phyloP scores from a whole-genome alignment of 805 yeast species.

The Yarrowia deformans region DNA sequence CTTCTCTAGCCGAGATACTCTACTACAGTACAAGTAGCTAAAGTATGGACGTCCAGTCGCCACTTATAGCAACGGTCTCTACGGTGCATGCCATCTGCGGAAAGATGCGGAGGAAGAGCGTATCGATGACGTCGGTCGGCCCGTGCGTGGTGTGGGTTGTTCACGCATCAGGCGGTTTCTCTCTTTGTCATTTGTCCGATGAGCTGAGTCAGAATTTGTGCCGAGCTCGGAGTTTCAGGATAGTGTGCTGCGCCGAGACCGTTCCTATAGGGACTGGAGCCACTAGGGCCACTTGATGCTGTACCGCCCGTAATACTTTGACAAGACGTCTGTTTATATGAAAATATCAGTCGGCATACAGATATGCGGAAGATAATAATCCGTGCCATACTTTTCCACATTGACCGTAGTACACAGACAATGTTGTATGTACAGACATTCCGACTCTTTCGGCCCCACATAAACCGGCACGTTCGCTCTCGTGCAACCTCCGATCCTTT shows the following conservation, averaged over 20 bases:
- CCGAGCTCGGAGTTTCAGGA: too few relatives aligned
- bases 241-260: too few relatives aligned
- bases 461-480: background rate
- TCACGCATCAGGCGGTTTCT: background rate
- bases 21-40: background rate
- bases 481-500: conserved; percentile 17
- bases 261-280: too few relatives aligned
- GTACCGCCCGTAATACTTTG: too few relatives aligned
- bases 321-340: background rate
- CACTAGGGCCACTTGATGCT: too few relatives aligned
- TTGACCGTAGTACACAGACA: too few relatives aligned
- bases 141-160: background rate
- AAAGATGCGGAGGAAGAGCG: background rate
- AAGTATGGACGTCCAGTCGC: background rate
- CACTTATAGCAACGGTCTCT: conserved; percentile 9
- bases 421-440: too few relatives aligned
- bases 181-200: background rate
- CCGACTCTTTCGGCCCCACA: too few relatives aligned
- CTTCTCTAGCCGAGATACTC: too few relatives aligned
- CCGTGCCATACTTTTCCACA: too few relatives aligned
- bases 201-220: conserved; percentile 13
- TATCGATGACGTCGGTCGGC: conserved; percentile 22
- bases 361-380: background rate
- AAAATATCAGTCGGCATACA: background rate
- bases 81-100: conserved; percentile 7